Conservation (phyloP, 208 protist species). For the Balamuthia mandrillaris region DNA sequence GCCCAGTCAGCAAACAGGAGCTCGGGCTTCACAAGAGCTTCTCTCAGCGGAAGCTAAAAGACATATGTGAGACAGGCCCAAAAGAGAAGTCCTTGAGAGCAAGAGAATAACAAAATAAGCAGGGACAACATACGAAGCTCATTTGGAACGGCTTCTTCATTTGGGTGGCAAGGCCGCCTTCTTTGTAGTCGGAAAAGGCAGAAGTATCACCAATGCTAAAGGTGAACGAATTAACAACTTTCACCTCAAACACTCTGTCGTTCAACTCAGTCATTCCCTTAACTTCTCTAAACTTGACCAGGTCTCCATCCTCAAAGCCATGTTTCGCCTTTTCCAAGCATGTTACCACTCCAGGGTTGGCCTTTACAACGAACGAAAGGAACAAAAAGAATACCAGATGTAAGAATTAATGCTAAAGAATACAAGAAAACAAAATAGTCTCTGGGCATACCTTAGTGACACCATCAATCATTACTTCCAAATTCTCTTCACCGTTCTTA, state of each 20-base stretch:
- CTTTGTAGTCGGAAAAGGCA: conserved; percentile 39
- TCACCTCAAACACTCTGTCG: neutral
- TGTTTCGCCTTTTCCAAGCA: conserved; percentile 70
- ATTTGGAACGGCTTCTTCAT: conserved; percentile 59
- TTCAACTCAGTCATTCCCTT: conserved; percentile 61
- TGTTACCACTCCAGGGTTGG: conserved; percentile 67
- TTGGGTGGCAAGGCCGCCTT: conserved; percentile 63
- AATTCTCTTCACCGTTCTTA: conserved; percentile 69
- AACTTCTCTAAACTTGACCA: conserved; percentile 73
- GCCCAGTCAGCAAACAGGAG: conserved; percentile 52
- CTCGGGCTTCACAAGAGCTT: too few species aligned
- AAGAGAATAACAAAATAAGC: too few species aligned
- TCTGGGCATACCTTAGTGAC: conserved; percentile 38
- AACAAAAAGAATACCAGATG: neutral
- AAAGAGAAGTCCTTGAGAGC: too few species aligned
- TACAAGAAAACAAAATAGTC: neutral
- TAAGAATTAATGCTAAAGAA: neutral
- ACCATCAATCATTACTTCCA: conserved; percentile 52
- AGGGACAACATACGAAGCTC: conserved; percentile 44
- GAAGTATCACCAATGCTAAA: conserved; percentile 68
- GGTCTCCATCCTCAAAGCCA: conserved; percentile 73
- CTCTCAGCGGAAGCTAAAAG: too few species aligned
- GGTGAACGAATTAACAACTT: conserved; percentile 48
- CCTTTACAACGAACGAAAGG: neutral
- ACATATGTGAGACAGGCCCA: too few species aligned